phyloP scores from a whole-genome alignment of 805 yeast genomes.

The Myxozyma geophila region DNA sequence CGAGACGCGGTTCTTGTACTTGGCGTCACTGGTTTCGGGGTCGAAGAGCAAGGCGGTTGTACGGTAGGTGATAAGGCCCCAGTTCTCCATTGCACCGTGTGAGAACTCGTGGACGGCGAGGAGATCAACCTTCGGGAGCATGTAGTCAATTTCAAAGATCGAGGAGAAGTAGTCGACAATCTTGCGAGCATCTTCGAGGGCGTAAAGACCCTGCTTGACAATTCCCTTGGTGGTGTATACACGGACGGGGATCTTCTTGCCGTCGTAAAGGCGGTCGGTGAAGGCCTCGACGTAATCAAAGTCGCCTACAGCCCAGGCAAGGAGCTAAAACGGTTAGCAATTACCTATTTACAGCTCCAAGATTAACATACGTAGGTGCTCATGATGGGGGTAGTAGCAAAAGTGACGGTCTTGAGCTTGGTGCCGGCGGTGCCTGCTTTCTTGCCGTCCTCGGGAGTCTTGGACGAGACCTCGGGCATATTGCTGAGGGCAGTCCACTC shows the following conservation, averaged over 20 bases:
- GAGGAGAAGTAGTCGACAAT: constrained; percentile 71
- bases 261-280: constrained; percentile 47
- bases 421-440: constrained; percentile 59
- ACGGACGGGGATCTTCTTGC: constrained; percentile 74
- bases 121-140: constrained; percentile 79
- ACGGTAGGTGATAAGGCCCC: constrained; percentile 76
- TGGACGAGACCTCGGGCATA: constrained; percentile 66
- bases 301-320: constrained; percentile 83
- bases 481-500: constrained; percentile 45
- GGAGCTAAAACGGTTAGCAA: too few relatives aligned
- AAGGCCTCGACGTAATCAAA: constrained; percentile 69
- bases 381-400: constrained; percentile 80
- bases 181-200: constrained; percentile 76
- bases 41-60: constrained; percentile 75
- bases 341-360: too few relatives aligned
- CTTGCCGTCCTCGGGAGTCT: constrained; percentile 56
- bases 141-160: constrained; percentile 71
- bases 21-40: constrained; percentile 63
- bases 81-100: constrained; percentile 91
- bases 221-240: constrained; percentile 82
- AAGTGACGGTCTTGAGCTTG: constrained; percentile 78
- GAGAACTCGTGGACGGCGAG: constrained; percentile 83
- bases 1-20: constrained; percentile 72
- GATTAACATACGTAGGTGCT: constrained; percentile 62
- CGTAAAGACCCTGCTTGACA: constrained; percentile 69